phyloP scores from a whole-genome alignment of 2,329 filamentous ascomycete species.

The Didymella segeticola region DNA sequence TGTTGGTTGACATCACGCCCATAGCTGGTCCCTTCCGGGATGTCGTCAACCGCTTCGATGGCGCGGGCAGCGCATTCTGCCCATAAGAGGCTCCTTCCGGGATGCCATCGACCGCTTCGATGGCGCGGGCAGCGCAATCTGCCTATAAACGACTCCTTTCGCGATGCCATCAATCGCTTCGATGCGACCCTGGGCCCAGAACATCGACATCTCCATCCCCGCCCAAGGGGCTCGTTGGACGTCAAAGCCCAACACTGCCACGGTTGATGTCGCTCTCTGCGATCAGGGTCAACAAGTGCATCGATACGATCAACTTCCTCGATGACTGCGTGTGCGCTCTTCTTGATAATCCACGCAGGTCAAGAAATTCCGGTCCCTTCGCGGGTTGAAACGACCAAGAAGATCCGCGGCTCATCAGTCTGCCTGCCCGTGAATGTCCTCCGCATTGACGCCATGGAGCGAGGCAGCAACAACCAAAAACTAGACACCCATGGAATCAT shows the following conservation, averaged over 20 bases:
- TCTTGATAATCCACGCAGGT: too few relatives aligned
- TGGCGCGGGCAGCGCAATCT: not conserved
- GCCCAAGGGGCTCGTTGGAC: too few relatives aligned
- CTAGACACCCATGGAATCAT: too few relatives aligned
- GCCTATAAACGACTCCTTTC: not conserved
- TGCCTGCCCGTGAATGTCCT: slow-evolving; percentile 65
- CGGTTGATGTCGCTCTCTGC: too few relatives aligned
- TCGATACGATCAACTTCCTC: too few relatives aligned
- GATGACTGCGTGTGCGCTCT: too few relatives aligned
- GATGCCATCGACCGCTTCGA: not conserved
- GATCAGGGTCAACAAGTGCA: too few relatives aligned
- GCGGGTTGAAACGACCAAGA: slow-evolving; percentile 65
- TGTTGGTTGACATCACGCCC: slow-evolving; percentile 78
- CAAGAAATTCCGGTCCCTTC: too few relatives aligned
- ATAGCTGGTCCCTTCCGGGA: slow-evolving; percentile 72
- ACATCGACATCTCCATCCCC: too few relatives aligned
- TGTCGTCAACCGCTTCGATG: not conserved
- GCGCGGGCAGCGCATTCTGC: slow-evolving; percentile 65
- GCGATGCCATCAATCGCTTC: not conserved
- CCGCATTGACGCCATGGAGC: slow-evolving; percentile 60
- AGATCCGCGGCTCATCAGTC: slow-evolving; percentile 48
- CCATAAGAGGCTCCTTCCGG: slow-evolving; percentile 75
- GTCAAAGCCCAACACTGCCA: too few relatives aligned
- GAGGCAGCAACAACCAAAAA: slow-evolving; percentile 66
- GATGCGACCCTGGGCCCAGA: too few relatives aligned